These are phyloP conservation scores for Metschnikowia reukaufii DNA, from an alignment of 805 yeast genomes.

Conservation along the genomic window DNA sequence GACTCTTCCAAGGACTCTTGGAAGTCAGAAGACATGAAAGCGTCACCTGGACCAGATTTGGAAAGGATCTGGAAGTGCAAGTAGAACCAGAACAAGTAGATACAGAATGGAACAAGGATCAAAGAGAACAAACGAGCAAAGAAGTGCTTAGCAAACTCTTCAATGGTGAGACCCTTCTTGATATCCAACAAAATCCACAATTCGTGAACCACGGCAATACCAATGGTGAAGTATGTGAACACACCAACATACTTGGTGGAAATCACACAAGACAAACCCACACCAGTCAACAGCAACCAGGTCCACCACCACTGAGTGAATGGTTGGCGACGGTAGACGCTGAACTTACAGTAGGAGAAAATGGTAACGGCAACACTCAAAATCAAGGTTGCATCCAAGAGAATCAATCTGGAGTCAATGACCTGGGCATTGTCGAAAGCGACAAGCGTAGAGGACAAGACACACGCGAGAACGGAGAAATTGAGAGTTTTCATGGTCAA, in stretches of 20 bases:
- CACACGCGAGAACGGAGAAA: slow-evolving; percentile 74
- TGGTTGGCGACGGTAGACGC: slow-evolving; percentile 61
- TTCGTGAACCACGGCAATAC: slow-evolving; percentile 80
- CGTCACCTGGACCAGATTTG: slow-evolving; percentile 94
- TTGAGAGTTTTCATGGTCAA: slow-evolving; percentile 82
- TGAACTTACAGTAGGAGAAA: slow-evolving; percentile 75
- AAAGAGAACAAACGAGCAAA: slow-evolving; percentile 68
- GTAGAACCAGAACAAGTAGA: slow-evolving; percentile 89
- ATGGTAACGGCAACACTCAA: slow-evolving; percentile 80
- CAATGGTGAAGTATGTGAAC: slow-evolving; percentile 85
- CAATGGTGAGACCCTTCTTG: slow-evolving; percentile 60
- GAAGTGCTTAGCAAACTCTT: slow-evolving; percentile 65
- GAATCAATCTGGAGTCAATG: slow-evolving; percentile 83
- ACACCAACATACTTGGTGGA: slow-evolving; percentile 96
- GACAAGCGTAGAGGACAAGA: slow-evolving; percentile 73
- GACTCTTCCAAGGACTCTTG: slow-evolving; percentile 91
- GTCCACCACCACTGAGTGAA: slow-evolving; percentile 77
- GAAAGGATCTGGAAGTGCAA: slow-evolving; percentile 80
- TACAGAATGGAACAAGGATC: slow-evolving; percentile 73
- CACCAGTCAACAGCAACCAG: slow-evolving; percentile 85
- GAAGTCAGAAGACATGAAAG: slow-evolving; percentile 91
- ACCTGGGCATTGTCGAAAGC: slow-evolving; percentile 89
- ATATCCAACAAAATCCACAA: slow-evolving; percentile 85
- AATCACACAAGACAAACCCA: slow-evolving; percentile 84
- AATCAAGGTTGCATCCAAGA: slow-evolving; percentile 87